Conservation (phyloP, 2,329 filamentous ascomycete species). For the Apiospora kogelbergensis region DNA sequence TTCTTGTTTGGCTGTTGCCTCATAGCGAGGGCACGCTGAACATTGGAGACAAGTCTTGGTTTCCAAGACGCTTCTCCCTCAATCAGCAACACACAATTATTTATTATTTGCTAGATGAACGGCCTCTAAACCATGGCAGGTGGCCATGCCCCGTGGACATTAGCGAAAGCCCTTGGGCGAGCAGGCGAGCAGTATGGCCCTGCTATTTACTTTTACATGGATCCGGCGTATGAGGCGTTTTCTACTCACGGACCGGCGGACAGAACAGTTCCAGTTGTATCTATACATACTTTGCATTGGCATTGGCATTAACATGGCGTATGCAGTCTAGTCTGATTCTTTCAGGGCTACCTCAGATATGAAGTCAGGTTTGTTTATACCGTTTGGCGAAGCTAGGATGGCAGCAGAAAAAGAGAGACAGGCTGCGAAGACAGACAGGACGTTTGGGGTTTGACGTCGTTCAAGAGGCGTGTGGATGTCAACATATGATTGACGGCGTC, state of each 20-base stretch:
- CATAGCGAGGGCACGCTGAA: conserved; percentile 27
- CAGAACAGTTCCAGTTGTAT: neutral
- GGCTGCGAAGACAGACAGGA: neutral
- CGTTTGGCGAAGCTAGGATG: neutral
- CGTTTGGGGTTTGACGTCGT: neutral
- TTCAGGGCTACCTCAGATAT: neutral
- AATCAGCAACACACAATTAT: neutral
- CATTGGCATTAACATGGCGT: conserved; percentile 11
- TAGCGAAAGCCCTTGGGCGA: neutral
- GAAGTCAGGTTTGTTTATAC: neutral
- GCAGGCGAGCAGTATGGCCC: neutral
- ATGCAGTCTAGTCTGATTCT: neutral
- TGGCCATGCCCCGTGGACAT: neutral
- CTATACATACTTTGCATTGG: conserved; percentile 15
- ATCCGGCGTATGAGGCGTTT: neutral
- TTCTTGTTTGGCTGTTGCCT: conserved; percentile 49
- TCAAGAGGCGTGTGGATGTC: neutral
- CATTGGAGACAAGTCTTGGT: neutral
- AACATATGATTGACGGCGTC: neutral
- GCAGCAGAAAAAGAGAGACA: neutral
- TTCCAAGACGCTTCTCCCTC: neutral
- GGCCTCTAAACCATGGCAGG: neutral
- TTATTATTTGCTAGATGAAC: neutral
- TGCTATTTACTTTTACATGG: neutral
- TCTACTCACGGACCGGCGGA: conserved; percentile 3